Conservation (phyloP, 2,329 filamentous ascomycete species). For the Rhytidhysteron rufulum region DNA sequence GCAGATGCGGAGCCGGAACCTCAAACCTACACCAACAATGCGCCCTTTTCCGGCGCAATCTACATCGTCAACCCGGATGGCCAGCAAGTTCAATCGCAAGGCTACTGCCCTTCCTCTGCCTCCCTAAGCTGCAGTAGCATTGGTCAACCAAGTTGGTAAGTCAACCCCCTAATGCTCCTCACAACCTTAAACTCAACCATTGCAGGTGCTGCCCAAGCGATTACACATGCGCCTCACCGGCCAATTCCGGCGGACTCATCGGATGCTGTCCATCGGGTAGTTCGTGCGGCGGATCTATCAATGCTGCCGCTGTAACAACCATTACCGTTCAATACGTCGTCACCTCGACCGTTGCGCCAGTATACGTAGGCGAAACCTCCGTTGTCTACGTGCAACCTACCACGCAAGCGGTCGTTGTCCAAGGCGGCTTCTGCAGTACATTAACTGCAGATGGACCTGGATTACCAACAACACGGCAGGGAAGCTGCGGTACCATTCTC, state of each 20-base stretch:
- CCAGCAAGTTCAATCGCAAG: conserved; percentile 29
- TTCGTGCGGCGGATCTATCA: conserved; percentile 28
- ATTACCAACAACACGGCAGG: conserved; percentile 28
- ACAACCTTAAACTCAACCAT: background rate
- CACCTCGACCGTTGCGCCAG: conserved; percentile 5
- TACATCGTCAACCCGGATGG: conserved; percentile 34
- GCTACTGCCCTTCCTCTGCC: conserved; percentile 31
- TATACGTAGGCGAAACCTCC: conserved; percentile 19
- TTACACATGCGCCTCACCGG: conserved; percentile 29
- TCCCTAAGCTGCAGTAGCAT: conserved; percentile 41
- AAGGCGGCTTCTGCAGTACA: conserved; percentile 33
- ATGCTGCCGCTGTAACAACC: conserved; percentile 29
- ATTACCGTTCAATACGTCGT: conserved; percentile 27
- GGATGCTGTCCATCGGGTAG: conserved; percentile 36
- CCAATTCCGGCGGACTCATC: conserved; percentile 29
- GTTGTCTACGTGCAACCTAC: conserved; percentile 24
- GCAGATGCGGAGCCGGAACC: conserved; percentile 23
- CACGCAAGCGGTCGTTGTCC: conserved; percentile 13
- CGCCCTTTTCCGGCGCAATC: conserved; percentile 37
- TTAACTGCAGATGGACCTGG: conserved; percentile 32
- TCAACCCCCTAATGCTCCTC: background rate
- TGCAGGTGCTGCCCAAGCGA: conserved; percentile 34
- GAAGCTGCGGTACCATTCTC: conserved; percentile 35
- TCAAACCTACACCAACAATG: conserved; percentile 31
- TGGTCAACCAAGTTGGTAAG: conserved; percentile 40